Percentiles rank a stretch among this genome's conserved stretches.
phyloP scores from a whole-genome alignment of 257 asterid species.

The Solanum piurae region DNA sequence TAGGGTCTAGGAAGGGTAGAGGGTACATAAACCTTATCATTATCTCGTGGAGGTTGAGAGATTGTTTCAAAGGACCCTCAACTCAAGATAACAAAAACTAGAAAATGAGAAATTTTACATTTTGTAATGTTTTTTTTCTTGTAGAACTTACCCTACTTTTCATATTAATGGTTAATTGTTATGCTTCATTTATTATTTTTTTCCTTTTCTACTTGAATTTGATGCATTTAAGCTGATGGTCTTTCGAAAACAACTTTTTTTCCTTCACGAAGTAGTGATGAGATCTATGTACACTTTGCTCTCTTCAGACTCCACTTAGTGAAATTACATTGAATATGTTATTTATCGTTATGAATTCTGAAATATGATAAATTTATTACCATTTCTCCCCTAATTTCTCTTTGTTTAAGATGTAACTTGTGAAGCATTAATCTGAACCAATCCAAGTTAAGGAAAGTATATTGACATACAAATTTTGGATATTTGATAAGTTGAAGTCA shows the following conservation, averaged over 20 bases:
- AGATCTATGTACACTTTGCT: too few species aligned
- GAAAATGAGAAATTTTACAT: not conserved
- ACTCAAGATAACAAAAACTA: not conserved
- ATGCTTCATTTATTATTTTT: not conserved
- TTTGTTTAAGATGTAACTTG: not conserved
- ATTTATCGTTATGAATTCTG: not conserved
- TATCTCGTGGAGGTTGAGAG: not conserved
- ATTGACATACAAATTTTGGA: not conserved
- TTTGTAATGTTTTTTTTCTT: not conserved
- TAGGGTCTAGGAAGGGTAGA: not conserved
- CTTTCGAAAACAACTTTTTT: too few species aligned
- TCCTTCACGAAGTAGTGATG: too few species aligned
- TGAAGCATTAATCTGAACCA: not conserved
- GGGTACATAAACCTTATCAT: accelerated
- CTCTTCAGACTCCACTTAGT: accelerated
- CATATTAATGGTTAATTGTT: not conserved
- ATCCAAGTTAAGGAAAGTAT: not conserved
- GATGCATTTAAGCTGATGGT: too few species aligned
- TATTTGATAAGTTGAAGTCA: not conserved
- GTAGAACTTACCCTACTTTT: not conserved
- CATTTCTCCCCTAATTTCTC: not conserved
- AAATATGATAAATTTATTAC: not conserved
- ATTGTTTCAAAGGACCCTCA: not conserved
- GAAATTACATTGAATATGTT: not conserved
- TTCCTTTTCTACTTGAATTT: not conserved